Conservation (phyloP, 805 yeast genomes). For the Wickerhamomyces tratensis region DNA sequence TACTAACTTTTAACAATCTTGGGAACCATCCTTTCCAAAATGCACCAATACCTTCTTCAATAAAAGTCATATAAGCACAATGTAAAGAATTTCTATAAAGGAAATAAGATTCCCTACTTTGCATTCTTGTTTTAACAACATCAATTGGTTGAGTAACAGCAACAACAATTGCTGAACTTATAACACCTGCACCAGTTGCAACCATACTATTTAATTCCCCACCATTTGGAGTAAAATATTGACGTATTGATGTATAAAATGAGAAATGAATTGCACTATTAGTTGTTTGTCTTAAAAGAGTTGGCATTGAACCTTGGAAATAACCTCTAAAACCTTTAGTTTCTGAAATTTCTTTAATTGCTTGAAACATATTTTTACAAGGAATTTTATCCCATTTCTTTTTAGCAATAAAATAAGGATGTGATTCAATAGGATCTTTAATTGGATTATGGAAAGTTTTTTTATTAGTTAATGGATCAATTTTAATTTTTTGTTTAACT, state of each 20-base stretch:
- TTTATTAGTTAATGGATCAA: conserved; percentile 1
- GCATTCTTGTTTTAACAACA: conserved; percentile 80
- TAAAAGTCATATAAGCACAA: conserved; percentile 38
- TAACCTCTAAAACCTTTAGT: conserved; percentile 73
- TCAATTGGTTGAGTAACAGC: conserved; percentile 83
- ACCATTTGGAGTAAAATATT: conserved; percentile 47
- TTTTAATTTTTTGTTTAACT: conserved; percentile 5
- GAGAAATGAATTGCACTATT: conserved; percentile 80
- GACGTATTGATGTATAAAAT: conserved; percentile 70
- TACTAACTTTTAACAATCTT: conserved; percentile 57
- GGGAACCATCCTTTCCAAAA: conserved; percentile 58
- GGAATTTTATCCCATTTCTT: conserved; percentile 38
- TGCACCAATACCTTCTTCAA: conserved; percentile 34
- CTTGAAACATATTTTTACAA: conserved; percentile 39
- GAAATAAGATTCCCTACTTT: conserved; percentile 55
- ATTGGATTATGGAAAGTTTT: conserved; percentile 22
- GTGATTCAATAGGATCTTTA: conserved; percentile 13
- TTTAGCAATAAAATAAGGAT: conserved; percentile 21
- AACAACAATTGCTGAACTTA: conserved; percentile 66
- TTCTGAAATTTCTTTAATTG: conserved; percentile 55
- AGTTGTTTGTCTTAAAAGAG: conserved; percentile 68
- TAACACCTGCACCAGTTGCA: conserved; percentile 38
- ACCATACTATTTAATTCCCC: conserved; percentile 25
- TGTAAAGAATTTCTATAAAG: conserved; percentile 54
- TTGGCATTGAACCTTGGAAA: conserved; percentile 76